Conservation (phyloP, 345 rosid genomes). For the Populus davidiana region DNA sequence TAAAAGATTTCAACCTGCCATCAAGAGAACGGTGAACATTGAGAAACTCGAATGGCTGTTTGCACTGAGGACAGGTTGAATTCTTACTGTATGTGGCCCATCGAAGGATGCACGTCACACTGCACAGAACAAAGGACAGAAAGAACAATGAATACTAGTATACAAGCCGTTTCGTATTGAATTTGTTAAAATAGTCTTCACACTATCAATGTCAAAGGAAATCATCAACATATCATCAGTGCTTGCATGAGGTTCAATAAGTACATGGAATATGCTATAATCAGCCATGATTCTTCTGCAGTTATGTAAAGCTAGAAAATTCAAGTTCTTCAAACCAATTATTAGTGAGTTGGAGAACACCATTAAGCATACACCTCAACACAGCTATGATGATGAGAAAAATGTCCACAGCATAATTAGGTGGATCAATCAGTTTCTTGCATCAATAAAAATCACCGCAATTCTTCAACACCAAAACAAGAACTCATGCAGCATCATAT, state of each 20-base stretch:
- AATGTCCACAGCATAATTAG: not conserved
- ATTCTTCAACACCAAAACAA: not conserved
- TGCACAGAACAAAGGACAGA: slow-evolving; percentile 32
- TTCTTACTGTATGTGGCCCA: slow-evolving; percentile 76
- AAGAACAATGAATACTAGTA: not conserved
- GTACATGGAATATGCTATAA: not conserved
- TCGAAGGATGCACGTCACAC: slow-evolving; percentile 83
- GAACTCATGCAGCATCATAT: not conserved
- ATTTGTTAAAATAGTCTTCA: not conserved
- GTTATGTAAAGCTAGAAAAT: not conserved
- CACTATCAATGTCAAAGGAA: not conserved
- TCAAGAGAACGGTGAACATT: slow-evolving; percentile 79
- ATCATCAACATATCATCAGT: not conserved
- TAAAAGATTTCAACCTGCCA: slow-evolving; percentile 54
- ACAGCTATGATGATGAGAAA: not conserved
- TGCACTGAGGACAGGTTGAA: slow-evolving; percentile 90
- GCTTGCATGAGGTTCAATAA: not conserved
- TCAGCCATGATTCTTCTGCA: not conserved
- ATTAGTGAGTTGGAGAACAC: not conserved
- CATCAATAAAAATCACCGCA: not conserved
- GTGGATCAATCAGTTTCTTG: not conserved
- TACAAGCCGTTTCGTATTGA: not conserved
- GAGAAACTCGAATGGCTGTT: slow-evolving; percentile 80
- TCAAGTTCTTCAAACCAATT: not conserved
- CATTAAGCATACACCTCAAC: not conserved